Base-by-base conservation (phyloP, 768 basidiomycete genomes). In the Naganishia friedmannii region DNA sequence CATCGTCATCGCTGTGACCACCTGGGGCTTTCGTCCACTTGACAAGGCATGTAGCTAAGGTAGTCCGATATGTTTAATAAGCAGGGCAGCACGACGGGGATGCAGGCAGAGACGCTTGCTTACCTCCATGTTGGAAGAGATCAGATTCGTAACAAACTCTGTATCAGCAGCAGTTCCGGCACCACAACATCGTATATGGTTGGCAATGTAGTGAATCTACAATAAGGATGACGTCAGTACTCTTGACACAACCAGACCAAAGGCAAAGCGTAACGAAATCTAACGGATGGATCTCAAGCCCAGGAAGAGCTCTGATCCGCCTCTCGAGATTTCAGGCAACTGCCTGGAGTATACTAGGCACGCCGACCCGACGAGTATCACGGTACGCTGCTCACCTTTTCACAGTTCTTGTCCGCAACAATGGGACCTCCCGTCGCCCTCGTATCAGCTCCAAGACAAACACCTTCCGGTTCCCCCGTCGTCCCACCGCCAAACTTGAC, bases 161-260 rank as follows among this genome's bases (percentile, higher is more conserved):
- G 95, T 97, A 78, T 99, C 96, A 9, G 96, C 96, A n/a, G 95
- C 96, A 1, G 96, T 98, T 71, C 96, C 96, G 0, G 96, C 96
- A 76, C 96, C 96, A 79, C 95, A 97, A 84, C 96, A 99, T 60
- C 94, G 86, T 71, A 99, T 98, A 73, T 89, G 88, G 70, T 96
- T 93, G 4, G 93, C 88, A 79, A 99, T 90, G 82, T 89, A 98
- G 82, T 99, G 96, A 76, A 99, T 99, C 95, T 98, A 42, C 21
- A 29, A 53, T 4, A 6, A 31, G 31, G 65, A 66, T 26, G 2
- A 34, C 23, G 45, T 53, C 65, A 66, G 63, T 37, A 29, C 23
- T 37, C 34, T 42, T 34, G 21, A 21, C 19, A 17, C 15, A 34
- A 17, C 55, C 28, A n/a, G 34, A 37, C 12, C 15, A 23, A 28